Evolutionary conservation across 106 monocot genomes (phyloP), one percentile per base, ranked within the genome.

Genomic region (Apostasia shenzhenica): DNA sequence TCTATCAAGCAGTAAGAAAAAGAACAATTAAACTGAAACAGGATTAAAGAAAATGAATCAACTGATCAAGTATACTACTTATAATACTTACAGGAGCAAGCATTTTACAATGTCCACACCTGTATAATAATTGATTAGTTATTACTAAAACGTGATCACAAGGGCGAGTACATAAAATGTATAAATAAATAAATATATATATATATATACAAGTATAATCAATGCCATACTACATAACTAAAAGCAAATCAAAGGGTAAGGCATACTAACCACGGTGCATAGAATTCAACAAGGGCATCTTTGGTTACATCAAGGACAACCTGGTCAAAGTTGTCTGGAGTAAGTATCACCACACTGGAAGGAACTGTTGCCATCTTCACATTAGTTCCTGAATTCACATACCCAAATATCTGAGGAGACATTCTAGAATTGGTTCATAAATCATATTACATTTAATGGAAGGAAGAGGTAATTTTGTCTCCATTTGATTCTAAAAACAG

Each of bases 261-360:
- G 40, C 58, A 11, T 61, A 77, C 82, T 79, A 58, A 92, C 95
- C 92, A 97, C 49, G 95, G 92, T 9, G 92, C 92, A 84, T 97
- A 97, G 58, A 97, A 97, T 76, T 97, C 95, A n/a, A 97, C 92
- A 76, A 97, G 92, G 26, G 92, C 89, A 80, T 97, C 95, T 79
- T 97, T 97, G 5, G 77, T 73, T 58, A 78, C 81, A 85, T 97
- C 92, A 50, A 92, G 76, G 65, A 89, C 92, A 68, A 92, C 63
- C 50, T 81, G 67, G 68, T 97, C 84, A 73, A 97, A 97, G 60
- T 57, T 92, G 8, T 92, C 92, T 42, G 75, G 9, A 3, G 78
- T 83, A 68, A 97, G 61, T 41, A 92, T 82, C 3, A 92, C 86
- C n/a, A 97, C 92, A 72, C 45, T 86, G 14, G 92, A 97, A 77